phyloP scores from a whole-genome alignment of 2,329 filamentous ascomycete genomes.

The Pseudogymnoascus destructans region DNA sequence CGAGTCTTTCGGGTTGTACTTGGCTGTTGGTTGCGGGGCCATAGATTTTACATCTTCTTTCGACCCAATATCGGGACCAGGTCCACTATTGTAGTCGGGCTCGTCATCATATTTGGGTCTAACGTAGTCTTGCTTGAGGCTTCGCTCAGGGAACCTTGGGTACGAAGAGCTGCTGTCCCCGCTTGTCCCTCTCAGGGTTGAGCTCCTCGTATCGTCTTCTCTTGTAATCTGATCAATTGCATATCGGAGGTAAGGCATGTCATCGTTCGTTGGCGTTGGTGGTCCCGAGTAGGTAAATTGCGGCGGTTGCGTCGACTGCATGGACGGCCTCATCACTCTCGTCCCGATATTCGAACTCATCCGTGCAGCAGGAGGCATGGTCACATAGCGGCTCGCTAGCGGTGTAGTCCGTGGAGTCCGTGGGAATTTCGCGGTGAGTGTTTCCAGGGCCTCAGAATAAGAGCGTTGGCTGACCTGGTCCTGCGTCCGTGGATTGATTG shows the following conservation, averaged over 20 bases:
- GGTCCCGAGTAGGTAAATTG: slow-evolving; percentile 25
- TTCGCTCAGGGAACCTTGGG: not conserved
- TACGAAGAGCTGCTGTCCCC: not conserved
- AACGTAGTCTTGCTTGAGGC: not conserved
- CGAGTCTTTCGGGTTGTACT: slow-evolving; percentile 6
- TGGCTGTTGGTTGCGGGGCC: not conserved
- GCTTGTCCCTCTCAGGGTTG: not conserved
- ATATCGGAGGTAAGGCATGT: slow-evolving; percentile 78
- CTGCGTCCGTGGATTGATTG: slow-evolving; percentile 9
- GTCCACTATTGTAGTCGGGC: not conserved
- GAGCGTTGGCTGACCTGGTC: slow-evolving; percentile 13
- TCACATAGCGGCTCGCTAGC: slow-evolving; percentile 20
- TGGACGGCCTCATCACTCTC: slow-evolving; percentile 15
- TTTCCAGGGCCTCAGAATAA: slow-evolving; percentile 12
- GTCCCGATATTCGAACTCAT: slow-evolving; percentile 17
- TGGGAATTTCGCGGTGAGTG: slow-evolving; percentile 17
- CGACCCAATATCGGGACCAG: not conserved
- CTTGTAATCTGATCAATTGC: slow-evolving; percentile 78
- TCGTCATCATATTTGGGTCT: not conserved
- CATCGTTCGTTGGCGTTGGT: slow-evolving; percentile 65
- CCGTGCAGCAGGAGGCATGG: slow-evolving; percentile 20
- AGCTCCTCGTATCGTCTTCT: slow-evolving; percentile 47
- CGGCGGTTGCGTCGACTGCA: slow-evolving; percentile 9
- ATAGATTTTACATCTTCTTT: not conserved
- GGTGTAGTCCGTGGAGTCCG: slow-evolving; percentile 16